A percentile compares a stretch with the other conserved stretches of the same genome.
phyloP scores from a whole-genome alignment of 2,329 filamentous ascomycete genomes.

The Beauveria medogensis region DNA sequence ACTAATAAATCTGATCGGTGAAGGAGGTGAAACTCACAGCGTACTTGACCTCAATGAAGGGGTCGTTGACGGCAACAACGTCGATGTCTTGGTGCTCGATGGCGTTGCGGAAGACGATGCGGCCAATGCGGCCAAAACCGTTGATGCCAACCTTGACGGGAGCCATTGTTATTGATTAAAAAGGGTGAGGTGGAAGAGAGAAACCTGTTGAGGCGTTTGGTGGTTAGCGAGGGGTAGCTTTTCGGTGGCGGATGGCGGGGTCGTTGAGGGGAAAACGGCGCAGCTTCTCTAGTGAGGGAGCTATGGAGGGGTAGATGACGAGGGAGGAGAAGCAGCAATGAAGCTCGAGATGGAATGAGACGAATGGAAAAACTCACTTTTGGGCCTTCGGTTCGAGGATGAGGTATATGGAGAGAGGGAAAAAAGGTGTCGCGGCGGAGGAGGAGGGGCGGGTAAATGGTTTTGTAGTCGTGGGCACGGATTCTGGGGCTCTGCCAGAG shows the following conservation, averaged over 20 bases:
- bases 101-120: constrained; percentile 98
- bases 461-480: constrained; percentile 7
- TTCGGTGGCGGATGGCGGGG: constrained; percentile 7
- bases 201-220: constrained; percentile 8
- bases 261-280: background rate
- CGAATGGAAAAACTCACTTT: constrained; percentile 3
- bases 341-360: background rate
- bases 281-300: background rate
- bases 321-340: background rate
- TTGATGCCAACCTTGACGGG: constrained; percentile 87
- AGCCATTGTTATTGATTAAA: constrained; percentile 32
- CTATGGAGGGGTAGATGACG: background rate
- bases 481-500: background rate
- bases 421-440: constrained; percentile 1
- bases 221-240: constrained; percentile 10
- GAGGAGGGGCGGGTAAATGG: constrained; percentile 9
- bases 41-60: constrained; percentile 97
- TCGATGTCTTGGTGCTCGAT: constrained; percentile 83
- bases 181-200: background rate
- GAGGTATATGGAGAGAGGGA: background rate
- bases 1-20: background rate
- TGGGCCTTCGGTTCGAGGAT: background rate
- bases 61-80: constrained; percentile 96
- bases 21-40: constrained; percentile 61
- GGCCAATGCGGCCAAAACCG: constrained; percentile 99